Evolutionary conservation across 495 filamentous ascomycete genomes (phyloP).

Genomic region (Acidomyces sp.): DNA sequence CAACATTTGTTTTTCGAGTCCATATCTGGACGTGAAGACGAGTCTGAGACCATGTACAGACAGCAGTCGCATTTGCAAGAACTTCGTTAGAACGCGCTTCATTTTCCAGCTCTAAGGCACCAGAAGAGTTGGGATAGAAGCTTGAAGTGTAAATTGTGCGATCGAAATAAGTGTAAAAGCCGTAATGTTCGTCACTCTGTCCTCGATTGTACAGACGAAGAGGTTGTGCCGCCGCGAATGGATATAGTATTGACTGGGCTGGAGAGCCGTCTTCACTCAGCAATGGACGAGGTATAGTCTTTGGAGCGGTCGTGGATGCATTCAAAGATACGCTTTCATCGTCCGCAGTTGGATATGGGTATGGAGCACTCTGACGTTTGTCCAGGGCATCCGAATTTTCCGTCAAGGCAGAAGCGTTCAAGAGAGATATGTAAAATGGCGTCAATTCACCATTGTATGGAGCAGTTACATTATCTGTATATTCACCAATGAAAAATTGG

Average conservation of each 20-base stretch:
- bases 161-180: constrained; percentile 86
- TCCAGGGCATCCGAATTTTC: not conserved
- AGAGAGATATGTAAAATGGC: constrained; percentile 50
- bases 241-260: constrained; percentile 55
- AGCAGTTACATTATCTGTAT: constrained; percentile 53
- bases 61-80: constrained; percentile 44
- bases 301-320: constrained; percentile 18
- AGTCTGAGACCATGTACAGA: constrained; percentile 72
- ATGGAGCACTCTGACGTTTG: constrained; percentile 10
- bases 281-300: constrained; percentile 24
- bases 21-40: constrained; percentile 84
- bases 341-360: constrained; percentile 9
- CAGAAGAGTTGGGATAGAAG: constrained; percentile 2
- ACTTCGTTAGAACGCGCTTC: constrained; percentile 47
- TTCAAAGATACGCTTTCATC: constrained; percentile 14
- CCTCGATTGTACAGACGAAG: constrained; percentile 77
- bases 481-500: constrained; percentile 66
- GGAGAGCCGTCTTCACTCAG: constrained; percentile 54
- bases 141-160: constrained; percentile 69
- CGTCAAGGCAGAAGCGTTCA: constrained; percentile 9
- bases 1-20: constrained; percentile 36
- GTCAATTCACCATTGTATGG: constrained; percentile 53
- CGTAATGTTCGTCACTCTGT: constrained; percentile 69
- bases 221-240: constrained; percentile 59
- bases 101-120: constrained; percentile 25